Percentiles rank a stretch among this genome's conserved stretches.
phyloP scores from a whole-genome alignment of 257 asterid species.

The Plantago elongata region DNA sequence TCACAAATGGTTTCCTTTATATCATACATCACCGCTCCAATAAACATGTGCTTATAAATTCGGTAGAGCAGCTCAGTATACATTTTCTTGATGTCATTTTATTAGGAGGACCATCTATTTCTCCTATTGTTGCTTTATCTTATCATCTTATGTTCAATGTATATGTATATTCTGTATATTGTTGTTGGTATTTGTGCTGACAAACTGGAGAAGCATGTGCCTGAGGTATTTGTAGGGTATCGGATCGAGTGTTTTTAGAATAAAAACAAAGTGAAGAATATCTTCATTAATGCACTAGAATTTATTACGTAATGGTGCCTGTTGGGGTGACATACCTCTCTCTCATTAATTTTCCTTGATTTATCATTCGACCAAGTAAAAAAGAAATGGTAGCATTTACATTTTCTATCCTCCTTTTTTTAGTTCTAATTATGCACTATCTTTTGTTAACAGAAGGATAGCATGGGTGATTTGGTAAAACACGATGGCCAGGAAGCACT shows the following conservation, averaged over 20 bases:
- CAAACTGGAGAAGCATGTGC: no score
- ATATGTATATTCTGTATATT: no score
- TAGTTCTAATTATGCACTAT: conserved; percentile 7
- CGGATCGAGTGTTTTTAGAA: neutral
- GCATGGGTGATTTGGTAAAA: conserved; percentile 38
- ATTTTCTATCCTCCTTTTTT: conserved; percentile 3
- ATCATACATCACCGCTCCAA: no score
- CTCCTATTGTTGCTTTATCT: no score
- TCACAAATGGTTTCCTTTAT: neutral
- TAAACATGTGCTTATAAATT: no score
- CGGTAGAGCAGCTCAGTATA: no score
- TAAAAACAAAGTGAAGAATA: conserved; percentile 15
- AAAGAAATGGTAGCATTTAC: neutral
- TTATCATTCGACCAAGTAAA: conserved; percentile 15
- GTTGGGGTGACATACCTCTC: conserved; percentile 1
- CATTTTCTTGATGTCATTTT: no score
- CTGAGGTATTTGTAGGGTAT: no score
- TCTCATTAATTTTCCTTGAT: conserved; percentile 12
- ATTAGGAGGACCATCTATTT: no score
- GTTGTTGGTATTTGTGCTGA: no score
- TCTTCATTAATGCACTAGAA: conserved; percentile 11
- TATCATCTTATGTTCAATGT: no score
- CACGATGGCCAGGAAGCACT: conserved; percentile 75
- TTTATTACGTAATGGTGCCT: conserved; percentile 6
- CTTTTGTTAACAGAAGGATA: conserved; percentile 42